A percentile compares a stretch with the other conserved stretches of the same genome.
Conservation (phyloP, 2,329 filamentous ascomycete species). For the Teratosphaeria destructans region DNA sequence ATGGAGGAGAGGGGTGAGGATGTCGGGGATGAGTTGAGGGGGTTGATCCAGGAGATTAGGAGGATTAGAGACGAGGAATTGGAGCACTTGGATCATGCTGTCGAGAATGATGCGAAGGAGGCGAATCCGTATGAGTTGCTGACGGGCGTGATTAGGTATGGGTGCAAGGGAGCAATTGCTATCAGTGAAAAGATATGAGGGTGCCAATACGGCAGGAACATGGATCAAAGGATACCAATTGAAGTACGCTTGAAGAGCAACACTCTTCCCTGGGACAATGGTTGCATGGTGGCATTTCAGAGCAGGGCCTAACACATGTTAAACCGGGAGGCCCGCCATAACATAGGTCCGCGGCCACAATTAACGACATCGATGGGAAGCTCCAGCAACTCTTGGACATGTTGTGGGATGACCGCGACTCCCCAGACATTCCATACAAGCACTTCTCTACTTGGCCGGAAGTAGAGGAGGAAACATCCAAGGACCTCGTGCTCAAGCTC, state of each 20-base stretch:
- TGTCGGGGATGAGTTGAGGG: conserved; percentile 64
- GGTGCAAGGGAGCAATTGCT: conserved; percentile 88
- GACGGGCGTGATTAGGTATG: conserved; percentile 77
- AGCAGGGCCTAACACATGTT: too few species aligned
- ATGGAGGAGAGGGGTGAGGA: conserved; percentile 71
- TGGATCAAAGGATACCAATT: neutral
- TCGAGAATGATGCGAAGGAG: conserved; percentile 84
- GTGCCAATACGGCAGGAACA: neutral
- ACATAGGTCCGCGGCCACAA: too few species aligned
- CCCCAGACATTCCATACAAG: too few species aligned
- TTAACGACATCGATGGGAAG: too few species aligned
- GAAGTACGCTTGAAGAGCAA: neutral
- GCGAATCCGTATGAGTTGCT: conserved; percentile 83
- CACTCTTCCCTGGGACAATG: too few species aligned
- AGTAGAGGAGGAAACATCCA: too few species aligned
- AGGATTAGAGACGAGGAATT: conserved; percentile 89
- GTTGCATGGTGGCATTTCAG: too few species aligned
- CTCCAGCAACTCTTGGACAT: too few species aligned
- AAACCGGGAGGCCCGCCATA: too few species aligned
- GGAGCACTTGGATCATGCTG: conserved; percentile 90
- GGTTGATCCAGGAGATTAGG: conserved; percentile 63
- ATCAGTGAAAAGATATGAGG: conserved; percentile 52
- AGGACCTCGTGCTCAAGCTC: too few species aligned
- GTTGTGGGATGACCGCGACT: too few species aligned
- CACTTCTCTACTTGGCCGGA: too few species aligned